Base-by-base conservation (phyloP, 2,329 filamentous ascomycete species). In the Fusarium dimerum region DNA sequence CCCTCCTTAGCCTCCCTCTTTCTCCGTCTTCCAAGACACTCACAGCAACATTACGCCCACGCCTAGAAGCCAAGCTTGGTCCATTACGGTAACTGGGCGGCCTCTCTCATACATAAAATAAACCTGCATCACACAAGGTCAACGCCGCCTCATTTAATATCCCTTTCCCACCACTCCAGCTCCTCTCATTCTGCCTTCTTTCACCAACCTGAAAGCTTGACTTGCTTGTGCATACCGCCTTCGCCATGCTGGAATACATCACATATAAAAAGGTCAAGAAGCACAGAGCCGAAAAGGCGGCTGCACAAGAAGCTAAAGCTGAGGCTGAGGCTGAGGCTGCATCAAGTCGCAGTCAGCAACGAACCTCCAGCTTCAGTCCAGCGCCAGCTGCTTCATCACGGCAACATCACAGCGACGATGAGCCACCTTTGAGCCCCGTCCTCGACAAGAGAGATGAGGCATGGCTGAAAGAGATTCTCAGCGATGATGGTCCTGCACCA, bases 241-340 rank as follows among this genome's bases (percentile, higher is more conserved):
- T 43, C 34, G 13, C 20, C 45, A 87, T 87, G 85, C 66, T 87
- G 55, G 83, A 87, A 68, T 86, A 83, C 68, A 80, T 87, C 59
- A 72, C 76, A 36, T 81, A 79, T 73, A 86, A 82, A 67, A 87
- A 85, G 68, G 73, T 78, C 65, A 86, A 85, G 73, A 84, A 86
- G 70, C 72, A 80, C 66, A 78, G 75, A 61, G 77, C 73, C 2
- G 76, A 83, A 52, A 80, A 83, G 54, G 71, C 70, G 15, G 69
- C 67, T 29, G 62, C 57, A 29, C 56, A 64, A 26, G 54, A 66
- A 47, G 55, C 57, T 39, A 60, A 61, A 12, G 53, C 57, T 17
- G 49, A 51, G n/a, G 41, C 44, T 9, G 51, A 59, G 50, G 51
- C 43, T 40, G 47, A 46, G 47, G 52, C 54, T 51, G 48, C 53